phyloP scores from a whole-genome alignment of 2,329 filamentous ascomycete genomes.

The Bipolaris bicolor region DNA sequence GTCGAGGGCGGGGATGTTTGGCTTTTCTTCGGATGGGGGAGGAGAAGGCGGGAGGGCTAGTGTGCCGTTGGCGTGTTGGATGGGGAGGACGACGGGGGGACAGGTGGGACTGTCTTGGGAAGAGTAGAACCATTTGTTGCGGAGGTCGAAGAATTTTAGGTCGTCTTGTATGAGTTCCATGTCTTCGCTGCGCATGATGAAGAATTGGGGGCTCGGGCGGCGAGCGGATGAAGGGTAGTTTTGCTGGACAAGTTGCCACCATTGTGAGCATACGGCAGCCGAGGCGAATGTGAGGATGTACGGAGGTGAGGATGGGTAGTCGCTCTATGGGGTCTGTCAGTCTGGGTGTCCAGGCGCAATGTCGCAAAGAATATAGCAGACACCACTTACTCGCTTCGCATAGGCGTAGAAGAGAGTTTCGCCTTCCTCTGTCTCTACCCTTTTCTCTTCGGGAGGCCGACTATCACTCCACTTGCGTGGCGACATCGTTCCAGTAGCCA shows the following conservation, averaged over 20 bases:
- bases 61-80: slow-evolving; percentile 38
- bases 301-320: slow-evolving; percentile 40
- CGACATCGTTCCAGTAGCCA: slow-evolving; percentile 16
- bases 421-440: slow-evolving; percentile 17
- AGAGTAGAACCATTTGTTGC: slow-evolving; percentile 45
- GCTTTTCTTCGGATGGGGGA: slow-evolving; percentile 11
- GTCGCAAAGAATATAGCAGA: background rate
- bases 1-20: slow-evolving; percentile 27
- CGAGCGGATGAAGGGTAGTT: slow-evolving; percentile 41
- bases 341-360: background rate
- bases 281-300: slow-evolving; percentile 46
- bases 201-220: slow-evolving; percentile 41
- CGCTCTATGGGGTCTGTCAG: slow-evolving; percentile 33
- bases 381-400: slow-evolving; percentile 38
- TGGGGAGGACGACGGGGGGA: slow-evolving; percentile 33
- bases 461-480: slow-evolving; percentile 25
- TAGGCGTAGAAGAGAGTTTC: slow-evolving; percentile 45
- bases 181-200: slow-evolving; percentile 44
- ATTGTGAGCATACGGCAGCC: slow-evolving; percentile 38
- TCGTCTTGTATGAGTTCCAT: slow-evolving; percentile 45
- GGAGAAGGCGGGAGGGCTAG: slow-evolving; percentile 20
- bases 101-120: slow-evolving; percentile 31
- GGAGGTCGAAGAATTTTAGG: slow-evolving; percentile 35
- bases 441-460: slow-evolving; percentile 10
- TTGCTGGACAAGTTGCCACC: slow-evolving; percentile 43